Conservation (phyloP, 768 basidiomycete species). For the Cystofilobasidium macerans region DNA sequence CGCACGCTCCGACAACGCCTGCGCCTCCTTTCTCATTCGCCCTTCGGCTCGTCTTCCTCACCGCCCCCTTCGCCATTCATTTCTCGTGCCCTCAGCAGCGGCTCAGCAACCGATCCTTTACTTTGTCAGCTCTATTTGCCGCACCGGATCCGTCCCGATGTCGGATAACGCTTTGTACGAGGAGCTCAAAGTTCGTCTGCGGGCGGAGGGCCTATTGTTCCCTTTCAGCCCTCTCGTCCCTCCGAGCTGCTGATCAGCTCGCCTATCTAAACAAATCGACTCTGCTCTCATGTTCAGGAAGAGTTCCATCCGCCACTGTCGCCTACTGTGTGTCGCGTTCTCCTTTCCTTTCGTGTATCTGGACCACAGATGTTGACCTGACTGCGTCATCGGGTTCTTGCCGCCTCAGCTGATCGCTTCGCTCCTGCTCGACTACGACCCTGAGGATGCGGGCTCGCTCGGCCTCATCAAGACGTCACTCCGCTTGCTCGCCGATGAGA, state of each 20-base stretch:
- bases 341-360: not conserved
- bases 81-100: too few species aligned
- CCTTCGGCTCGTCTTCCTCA: too few species aligned
- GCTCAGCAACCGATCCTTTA: too few species aligned
- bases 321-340: slow-evolving; percentile 2
- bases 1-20: too few species aligned
- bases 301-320: slow-evolving; percentile 22
- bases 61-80: too few species aligned
- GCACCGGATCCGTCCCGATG: too few species aligned
- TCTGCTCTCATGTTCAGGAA: not conserved
- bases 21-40: too few species aligned
- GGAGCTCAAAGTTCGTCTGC: slow-evolving; percentile 1
- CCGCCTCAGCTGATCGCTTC: slow-evolving; percentile 16
- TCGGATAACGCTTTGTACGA: slow-evolving; percentile 1
- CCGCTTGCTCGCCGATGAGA: slow-evolving; percentile 4
- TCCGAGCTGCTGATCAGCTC: slow-evolving; percentile 29
- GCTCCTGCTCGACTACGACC: slow-evolving; percentile 13
- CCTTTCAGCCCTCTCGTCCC: too few species aligned
- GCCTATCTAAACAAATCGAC: slow-evolving; percentile 48
- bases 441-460: slow-evolving; percentile 6
- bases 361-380: too few species aligned
- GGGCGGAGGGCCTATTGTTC: too few species aligned
- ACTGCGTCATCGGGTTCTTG: not conserved
- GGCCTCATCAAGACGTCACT: slow-evolving; percentile 10
- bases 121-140: too few species aligned